These are phyloP conservation scores for Magnusiomyces magnusii DNA, from an alignment of 1,139 yeast species.

Conservation along the genomic window DNA sequence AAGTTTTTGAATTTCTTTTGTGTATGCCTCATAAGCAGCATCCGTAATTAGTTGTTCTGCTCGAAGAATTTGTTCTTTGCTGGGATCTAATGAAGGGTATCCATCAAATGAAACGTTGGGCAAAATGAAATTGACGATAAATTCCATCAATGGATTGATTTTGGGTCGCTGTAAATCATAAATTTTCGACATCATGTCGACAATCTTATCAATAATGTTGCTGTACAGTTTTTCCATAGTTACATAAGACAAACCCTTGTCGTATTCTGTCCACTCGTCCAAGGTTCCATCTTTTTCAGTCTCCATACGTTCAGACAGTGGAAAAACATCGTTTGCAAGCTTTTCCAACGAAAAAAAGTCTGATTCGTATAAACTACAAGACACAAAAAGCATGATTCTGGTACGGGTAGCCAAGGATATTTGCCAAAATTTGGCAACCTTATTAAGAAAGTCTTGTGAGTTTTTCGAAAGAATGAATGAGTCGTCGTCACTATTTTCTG, in stretches of 20 bases:
- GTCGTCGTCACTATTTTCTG: slow-evolving; percentile 21
- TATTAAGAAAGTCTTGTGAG: slow-evolving; percentile 38
- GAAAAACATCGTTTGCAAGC: slow-evolving; percentile 30
- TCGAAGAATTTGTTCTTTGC: slow-evolving; percentile 46
- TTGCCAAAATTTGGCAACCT: slow-evolving; percentile 55
- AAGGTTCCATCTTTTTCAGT: neutral
- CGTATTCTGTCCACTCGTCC: slow-evolving; percentile 42
- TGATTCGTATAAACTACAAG: slow-evolving; percentile 40
- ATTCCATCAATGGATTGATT: slow-evolving; percentile 47
- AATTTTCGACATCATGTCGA: slow-evolving; percentile 40
- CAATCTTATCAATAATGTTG: slow-evolving; percentile 43
- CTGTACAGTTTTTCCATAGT: slow-evolving; percentile 44
- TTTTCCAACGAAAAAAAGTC: slow-evolving; percentile 69
- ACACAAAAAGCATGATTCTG: slow-evolving; percentile 44
- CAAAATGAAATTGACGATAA: slow-evolving; percentile 48
- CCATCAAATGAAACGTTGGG: slow-evolving; percentile 41
- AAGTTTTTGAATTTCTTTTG: slow-evolving; percentile 46
- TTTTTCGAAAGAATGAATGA: slow-evolving; percentile 33
- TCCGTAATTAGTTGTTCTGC: slow-evolving; percentile 44
- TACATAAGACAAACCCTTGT: slow-evolving; percentile 47
- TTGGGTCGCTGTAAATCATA: slow-evolving; percentile 51
- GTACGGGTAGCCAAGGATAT: slow-evolving; percentile 48
- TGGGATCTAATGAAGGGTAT: slow-evolving; percentile 37
- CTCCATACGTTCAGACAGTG: slow-evolving; percentile 1
- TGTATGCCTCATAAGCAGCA: slow-evolving; percentile 54